These are phyloP conservation scores for Areca catechu DNA, from an alignment of 176 grass and related monocot species.

Conservation along the genomic window DNA sequence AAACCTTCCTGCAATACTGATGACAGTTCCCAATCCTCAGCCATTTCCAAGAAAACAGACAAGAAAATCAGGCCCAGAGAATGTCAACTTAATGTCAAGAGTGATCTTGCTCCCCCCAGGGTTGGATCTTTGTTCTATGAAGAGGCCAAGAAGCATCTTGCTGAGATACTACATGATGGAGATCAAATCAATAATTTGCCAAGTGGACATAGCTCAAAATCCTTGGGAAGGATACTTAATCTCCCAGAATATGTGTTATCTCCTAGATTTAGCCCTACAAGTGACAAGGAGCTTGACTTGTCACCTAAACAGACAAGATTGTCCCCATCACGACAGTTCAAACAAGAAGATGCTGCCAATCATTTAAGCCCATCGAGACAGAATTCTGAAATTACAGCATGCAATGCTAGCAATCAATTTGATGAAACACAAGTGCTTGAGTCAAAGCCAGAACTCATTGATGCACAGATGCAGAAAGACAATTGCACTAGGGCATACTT, in stretches of 20 bases:
- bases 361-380: constrained; percentile 19
- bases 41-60: not conserved
- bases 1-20: constrained; percentile 31
- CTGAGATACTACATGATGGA: constrained; percentile 55
- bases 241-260: constrained; percentile 37
- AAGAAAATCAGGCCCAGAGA: constrained; percentile 22
- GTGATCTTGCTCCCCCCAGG: constrained; percentile 9
- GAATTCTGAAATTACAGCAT: constrained; percentile 15
- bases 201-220: constrained; percentile 31
- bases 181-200: constrained; percentile 19
- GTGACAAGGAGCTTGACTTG: constrained; percentile 1
- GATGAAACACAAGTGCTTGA: constrained; percentile 13
- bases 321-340: constrained; percentile 13
- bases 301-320: constrained; percentile 26
- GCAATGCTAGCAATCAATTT: constrained; percentile 9
- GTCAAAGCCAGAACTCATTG: constrained; percentile 8
- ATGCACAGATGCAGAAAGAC: constrained; percentile 15
- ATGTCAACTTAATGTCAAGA: constrained; percentile 16
- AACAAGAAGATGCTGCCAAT: constrained; percentile 34
- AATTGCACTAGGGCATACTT: constrained; percentile 33
- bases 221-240: constrained; percentile 61
- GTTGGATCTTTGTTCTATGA: constrained; percentile 57
- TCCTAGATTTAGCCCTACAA: constrained; percentile 28
- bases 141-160: constrained; percentile 75
- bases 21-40: constrained; percentile 18